Conservation (phyloP, 768 basidiomycete genomes). For the Gloeostereum incarnatum region DNA sequence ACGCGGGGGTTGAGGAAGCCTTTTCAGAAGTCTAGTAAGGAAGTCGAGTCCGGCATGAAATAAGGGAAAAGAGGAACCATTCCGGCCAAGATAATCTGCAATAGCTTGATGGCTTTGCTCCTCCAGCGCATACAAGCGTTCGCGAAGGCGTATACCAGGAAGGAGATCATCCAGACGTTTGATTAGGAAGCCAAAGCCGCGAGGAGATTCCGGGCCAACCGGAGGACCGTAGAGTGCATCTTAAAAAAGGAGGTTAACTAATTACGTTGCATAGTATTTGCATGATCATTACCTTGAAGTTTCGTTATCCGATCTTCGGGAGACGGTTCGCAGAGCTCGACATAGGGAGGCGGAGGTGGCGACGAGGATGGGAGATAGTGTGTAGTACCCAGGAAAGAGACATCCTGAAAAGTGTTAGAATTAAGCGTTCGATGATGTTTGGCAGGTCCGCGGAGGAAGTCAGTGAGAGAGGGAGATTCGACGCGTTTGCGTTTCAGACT, state of each 20-base stretch:
- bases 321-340: too few species aligned
- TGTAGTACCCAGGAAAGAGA: too few species aligned
- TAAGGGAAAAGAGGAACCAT: constrained; percentile 20
- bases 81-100: constrained; percentile 18
- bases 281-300: too few species aligned
- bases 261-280: too few species aligned
- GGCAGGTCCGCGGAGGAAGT: not conserved
- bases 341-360: too few species aligned
- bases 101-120: constrained; percentile 31
- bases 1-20: constrained; percentile 38
- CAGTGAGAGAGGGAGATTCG: not conserved
- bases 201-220: constrained; percentile 31
- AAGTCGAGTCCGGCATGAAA: not conserved
- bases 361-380: too few species aligned
- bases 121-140: constrained; percentile 23
- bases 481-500: not conserved
- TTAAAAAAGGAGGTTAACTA: constrained; percentile 11
- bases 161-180: constrained; percentile 29
- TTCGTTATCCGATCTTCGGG: too few species aligned
- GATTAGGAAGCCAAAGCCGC: constrained; percentile 23
- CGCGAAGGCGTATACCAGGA: constrained; percentile 39
- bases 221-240: constrained; percentile 31
- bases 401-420: too few species aligned
- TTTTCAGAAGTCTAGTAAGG: constrained; percentile 12
- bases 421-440: not conserved